A percentile compares a stretch with the other conserved stretches of the same genome.
Conservation (phyloP, 768 basidiomycete genomes). For the Russula sp. region DNA sequence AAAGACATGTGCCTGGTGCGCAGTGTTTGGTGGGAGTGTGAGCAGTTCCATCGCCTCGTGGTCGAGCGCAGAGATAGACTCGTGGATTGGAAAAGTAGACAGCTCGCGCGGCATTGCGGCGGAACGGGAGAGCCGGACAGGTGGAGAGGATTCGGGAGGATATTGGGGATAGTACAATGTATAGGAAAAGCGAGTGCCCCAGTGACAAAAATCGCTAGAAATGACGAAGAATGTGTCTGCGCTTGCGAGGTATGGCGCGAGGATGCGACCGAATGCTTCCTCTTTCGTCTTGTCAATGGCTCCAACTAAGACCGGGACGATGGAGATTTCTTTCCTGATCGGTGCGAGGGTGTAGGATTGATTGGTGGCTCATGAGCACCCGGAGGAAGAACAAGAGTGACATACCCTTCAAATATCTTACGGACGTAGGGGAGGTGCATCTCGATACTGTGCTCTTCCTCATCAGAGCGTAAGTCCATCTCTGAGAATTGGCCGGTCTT, state of each 20-base stretch:
- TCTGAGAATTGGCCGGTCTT: slow-evolving; percentile 60
- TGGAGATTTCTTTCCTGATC: slow-evolving; percentile 58
- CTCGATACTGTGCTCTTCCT: slow-evolving; percentile 95
- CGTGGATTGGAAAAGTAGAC: slow-evolving; percentile 58
- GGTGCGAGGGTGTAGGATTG: background rate
- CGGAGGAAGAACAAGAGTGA: background rate
- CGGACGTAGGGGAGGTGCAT: slow-evolving; percentile 94
- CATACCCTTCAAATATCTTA: slow-evolving; percentile 75
- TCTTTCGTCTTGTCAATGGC: slow-evolving; percentile 57
- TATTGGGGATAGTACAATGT: slow-evolving; percentile 78
- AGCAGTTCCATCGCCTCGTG: slow-evolving; percentile 78
- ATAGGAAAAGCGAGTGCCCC: slow-evolving; percentile 84
- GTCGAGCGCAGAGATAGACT: slow-evolving; percentile 79
- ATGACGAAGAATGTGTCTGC: slow-evolving; percentile 83
- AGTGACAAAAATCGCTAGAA: slow-evolving; percentile 98
- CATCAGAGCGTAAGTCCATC: slow-evolving; percentile 65
- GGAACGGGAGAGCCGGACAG: slow-evolving; percentile 44
- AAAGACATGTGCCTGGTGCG: slow-evolving; percentile 42
- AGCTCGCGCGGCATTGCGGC: slow-evolving; percentile 32
- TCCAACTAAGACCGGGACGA: slow-evolving; percentile 91
- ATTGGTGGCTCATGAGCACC: background rate
- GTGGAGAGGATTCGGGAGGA: slow-evolving; percentile 38
- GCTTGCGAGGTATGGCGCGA: slow-evolving; percentile 74
- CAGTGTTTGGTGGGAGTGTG: slow-evolving; percentile 46
- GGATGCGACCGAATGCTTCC: slow-evolving; percentile 51